A percentile compares a stretch with the other conserved stretches of the same genome.
Evolutionary conservation across 495 filamentous ascomycete genomes (phyloP).

Genomic region (Aspergillus incahuasiensis): DNA sequence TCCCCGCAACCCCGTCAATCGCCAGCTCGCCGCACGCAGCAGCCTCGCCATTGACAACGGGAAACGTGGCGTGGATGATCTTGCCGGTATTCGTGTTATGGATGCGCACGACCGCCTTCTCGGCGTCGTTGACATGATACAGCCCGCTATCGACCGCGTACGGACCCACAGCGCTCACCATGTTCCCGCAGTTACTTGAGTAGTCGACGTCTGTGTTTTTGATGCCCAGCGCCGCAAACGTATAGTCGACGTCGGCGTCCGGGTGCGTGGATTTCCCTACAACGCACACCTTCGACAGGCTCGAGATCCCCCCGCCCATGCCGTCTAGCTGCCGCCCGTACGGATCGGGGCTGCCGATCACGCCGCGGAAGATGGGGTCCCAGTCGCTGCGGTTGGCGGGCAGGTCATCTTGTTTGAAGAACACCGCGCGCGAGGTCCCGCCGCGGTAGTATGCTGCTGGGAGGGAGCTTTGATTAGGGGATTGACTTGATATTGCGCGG

Average conservation of each 20-base stretch:
- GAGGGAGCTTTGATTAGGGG: conserved; percentile 36
- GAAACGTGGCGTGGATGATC: conserved; percentile 44
- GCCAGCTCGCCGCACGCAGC: conserved; percentile 50
- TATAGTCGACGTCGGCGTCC: conserved; percentile 66
- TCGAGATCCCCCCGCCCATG: conserved; percentile 65
- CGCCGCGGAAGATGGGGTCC: conserved; percentile 53
- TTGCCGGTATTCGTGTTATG: conserved; percentile 54
- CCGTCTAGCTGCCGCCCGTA: conserved; percentile 68
- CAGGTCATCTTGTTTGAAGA: conserved; percentile 52
- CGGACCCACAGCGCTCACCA: conserved; percentile 63
- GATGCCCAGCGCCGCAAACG: conserved; percentile 65
- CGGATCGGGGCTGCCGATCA: conserved; percentile 65
- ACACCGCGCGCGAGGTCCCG: conserved; percentile 65
- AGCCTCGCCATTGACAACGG: conserved; percentile 46
- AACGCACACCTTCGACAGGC: conserved; percentile 67
- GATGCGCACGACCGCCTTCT: conserved; percentile 26
- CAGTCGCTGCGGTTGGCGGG: conserved; percentile 46
- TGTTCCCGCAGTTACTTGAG: conserved; percentile 71
- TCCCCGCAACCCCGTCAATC: conserved; percentile 66
- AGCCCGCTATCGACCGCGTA: conserved; percentile 56
- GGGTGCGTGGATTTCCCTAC: conserved; percentile 42
- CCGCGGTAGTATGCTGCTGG: conserved; percentile 68
- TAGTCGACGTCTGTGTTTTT: conserved; percentile 54
- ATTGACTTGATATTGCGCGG: not conserved
- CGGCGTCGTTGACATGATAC: conserved; percentile 10